Base-by-base conservation (phyloP, 306 rosid species). In the Pyrus communis region DNA sequence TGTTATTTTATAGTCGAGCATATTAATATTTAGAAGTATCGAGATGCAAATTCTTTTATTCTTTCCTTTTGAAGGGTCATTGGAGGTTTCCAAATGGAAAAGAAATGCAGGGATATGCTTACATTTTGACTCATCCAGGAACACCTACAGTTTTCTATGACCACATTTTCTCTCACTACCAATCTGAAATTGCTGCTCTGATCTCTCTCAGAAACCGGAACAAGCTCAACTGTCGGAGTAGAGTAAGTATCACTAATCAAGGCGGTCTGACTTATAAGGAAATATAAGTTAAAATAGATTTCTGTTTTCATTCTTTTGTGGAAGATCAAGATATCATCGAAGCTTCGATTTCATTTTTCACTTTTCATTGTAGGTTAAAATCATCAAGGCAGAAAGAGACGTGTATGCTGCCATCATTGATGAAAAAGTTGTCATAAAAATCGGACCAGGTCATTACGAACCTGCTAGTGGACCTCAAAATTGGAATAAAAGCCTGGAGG, bases 21-120 rank as follows among this genome's bases (percentile, higher is more conserved):
- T 59, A 42, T 18, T 60, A 17, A 51, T 51, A 51, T 15, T 15
- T 15, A 17, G 0, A 15, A 51, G 55, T 51, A 17, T 51, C 55
- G 21, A 51, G 55, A 17, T 51, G 5, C 55, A 17, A 51, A 51
- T 17, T 51, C 74, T 43, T 76, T 73, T n/a, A 19, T 77, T 63
- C 35, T 78, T 73, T 82, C 58, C 54, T 83, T 62, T 78, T 86
- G 75, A 84, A 96, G 99, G 98, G 99, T 87, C 99, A 96, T 82
- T 96, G 99, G 99, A 89, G 98, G 83, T 96, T 96, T 89, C 99
- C 99, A 0, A 19, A 78, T 2, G 87, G 86, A 74, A 96, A 89
- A 79, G 99, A 96, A 86, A 93, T 96, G 88, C 98, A 96, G 84
- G 99, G 99, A 84, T 96, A 96, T 74, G 96, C 99, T n/a, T 96